Percentiles rank a stretch among this genome's conserved stretches.
These are phyloP conservation scores for Marchantia polymorpha DNA, from an alignment of 225 moss, liverwort and hornwort genomes.

Conservation along the genomic window DNA sequence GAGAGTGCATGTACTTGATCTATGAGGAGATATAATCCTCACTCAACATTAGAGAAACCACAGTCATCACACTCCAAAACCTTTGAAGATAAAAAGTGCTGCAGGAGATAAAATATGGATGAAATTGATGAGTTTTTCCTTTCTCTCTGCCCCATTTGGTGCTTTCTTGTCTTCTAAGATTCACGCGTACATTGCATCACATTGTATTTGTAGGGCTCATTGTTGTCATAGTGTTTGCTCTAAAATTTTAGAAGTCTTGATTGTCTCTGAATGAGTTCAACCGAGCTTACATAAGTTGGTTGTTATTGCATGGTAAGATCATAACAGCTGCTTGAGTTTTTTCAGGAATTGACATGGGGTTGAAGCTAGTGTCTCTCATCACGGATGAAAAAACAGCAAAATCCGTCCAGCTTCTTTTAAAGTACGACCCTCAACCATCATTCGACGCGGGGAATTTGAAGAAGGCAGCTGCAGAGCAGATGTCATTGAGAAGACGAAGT, in stretches of 20 bases:
- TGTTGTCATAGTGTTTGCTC: background rate
- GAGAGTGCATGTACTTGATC: background rate
- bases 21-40: background rate
- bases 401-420: constrained; percentile 26
- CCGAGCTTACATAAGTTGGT: background rate
- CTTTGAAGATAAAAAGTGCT: too few relatives aligned
- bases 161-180: too few relatives aligned
- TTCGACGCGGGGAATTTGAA: constrained; percentile 25
- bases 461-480: constrained; percentile 30
- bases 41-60: background rate
- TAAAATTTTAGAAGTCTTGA: background rate
- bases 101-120: too few relatives aligned
- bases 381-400: constrained; percentile 30
- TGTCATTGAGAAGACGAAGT: constrained; percentile 8
- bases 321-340: constrained; percentile 41
- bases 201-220: background rate
- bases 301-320: constrained; percentile 33
- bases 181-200: too few relatives aligned
- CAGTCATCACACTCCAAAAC: too few relatives aligned
- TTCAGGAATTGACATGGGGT: constrained; percentile 41
- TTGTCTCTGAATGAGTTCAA: background rate
- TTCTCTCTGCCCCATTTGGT: background rate
- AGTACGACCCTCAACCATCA: constrained; percentile 43
- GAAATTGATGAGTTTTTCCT: background rate
- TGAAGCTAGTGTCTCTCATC: constrained; percentile 31